phyloP scores from a whole-genome alignment of 2,329 filamentous ascomycete genomes.

The Fusarium armeniacum region DNA sequence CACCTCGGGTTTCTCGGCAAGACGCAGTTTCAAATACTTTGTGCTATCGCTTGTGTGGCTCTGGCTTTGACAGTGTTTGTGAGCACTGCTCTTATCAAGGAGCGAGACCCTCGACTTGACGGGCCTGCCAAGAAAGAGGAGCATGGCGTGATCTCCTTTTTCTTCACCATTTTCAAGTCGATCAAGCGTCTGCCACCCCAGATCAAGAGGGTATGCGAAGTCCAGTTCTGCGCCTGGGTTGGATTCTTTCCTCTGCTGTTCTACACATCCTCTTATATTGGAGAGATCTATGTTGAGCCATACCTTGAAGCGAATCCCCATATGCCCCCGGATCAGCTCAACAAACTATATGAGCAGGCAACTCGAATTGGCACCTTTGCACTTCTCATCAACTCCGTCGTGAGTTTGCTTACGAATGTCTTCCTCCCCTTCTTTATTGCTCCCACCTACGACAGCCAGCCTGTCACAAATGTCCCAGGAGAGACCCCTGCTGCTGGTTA shows the following conservation, averaged over 20 bases:
- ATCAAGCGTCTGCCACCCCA: constrained; percentile 85
- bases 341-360: constrained; percentile 84
- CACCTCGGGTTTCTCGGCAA: constrained; percentile 84
- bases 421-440: constrained; percentile 88
- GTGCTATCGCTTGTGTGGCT: constrained; percentile 83
- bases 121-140: constrained; percentile 71
- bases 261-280: constrained; percentile 94
- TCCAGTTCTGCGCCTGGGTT: constrained; percentile 91
- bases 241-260: constrained; percentile 97
- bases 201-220: constrained; percentile 83
- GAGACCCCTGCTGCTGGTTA: constrained; percentile 51
- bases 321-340: constrained; percentile 81
- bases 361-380: constrained; percentile 92
- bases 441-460: constrained; percentile 76
- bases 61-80: constrained; percentile 78
- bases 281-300: constrained; percentile 91
- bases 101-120: constrained; percentile 84
- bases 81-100: constrained; percentile 77
- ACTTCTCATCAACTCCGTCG: constrained; percentile 87
- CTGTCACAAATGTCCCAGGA: constrained; percentile 52
- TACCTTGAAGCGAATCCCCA: constrained; percentile 82
- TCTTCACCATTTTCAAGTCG: constrained; percentile 80
- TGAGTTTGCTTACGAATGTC: constrained; percentile 85
- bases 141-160: constrained; percentile 81
- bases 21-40: constrained; percentile 94